phyloP scores from a whole-genome alignment of 2,329 filamentous ascomycete species.

The Verticillium tricorpus region DNA sequence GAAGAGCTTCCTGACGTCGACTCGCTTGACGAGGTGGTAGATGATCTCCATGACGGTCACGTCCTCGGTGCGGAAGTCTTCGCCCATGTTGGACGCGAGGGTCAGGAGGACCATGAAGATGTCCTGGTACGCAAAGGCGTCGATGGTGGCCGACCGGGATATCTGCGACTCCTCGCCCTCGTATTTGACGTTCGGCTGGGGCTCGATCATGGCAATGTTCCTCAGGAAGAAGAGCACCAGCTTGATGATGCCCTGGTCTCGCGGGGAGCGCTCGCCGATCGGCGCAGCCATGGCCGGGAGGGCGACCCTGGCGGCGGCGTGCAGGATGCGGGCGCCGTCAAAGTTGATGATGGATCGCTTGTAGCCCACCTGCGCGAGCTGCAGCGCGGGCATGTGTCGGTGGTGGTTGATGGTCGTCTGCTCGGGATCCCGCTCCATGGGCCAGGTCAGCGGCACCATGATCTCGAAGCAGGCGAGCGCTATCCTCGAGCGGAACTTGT shows the following conservation, averaged over 20 bases:
- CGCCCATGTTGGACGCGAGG: constrained; percentile 85
- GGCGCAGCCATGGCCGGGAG: constrained; percentile 81
- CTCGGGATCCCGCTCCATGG: constrained; percentile 72
- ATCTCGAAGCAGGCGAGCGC: constrained; percentile 86
- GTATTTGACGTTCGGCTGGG: constrained; percentile 65
- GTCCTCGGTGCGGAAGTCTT: constrained; percentile 88
- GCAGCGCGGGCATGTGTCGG: constrained; percentile 82
- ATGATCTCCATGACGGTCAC: constrained; percentile 85
- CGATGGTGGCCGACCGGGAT: constrained; percentile 81
- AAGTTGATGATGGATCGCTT: constrained; percentile 86
- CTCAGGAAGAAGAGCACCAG: constrained; percentile 84
- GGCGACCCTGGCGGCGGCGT: constrained; percentile 74
- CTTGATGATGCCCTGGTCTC: constrained; percentile 91
- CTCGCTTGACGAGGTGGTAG: constrained; percentile 87
- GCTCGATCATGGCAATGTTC: constrained; percentile 81
- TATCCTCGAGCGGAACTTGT: constrained; percentile 71
- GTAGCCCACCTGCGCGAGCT: constrained; percentile 83
- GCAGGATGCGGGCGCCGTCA: constrained; percentile 70
- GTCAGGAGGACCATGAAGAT: constrained; percentile 82
- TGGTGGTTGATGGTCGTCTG: constrained; percentile 91
- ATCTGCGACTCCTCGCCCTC: constrained; percentile 89
- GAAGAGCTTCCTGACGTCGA: constrained; percentile 80
- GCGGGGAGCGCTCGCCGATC: constrained; percentile 66
- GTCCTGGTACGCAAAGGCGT: constrained; percentile 86
- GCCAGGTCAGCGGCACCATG: constrained; percentile 91